A percentile compares a stretch with the other conserved stretches of the same genome.
phyloP scores from a whole-genome alignment of 2,329 filamentous ascomycete genomes.

The Harringtonia lauricola region DNA sequence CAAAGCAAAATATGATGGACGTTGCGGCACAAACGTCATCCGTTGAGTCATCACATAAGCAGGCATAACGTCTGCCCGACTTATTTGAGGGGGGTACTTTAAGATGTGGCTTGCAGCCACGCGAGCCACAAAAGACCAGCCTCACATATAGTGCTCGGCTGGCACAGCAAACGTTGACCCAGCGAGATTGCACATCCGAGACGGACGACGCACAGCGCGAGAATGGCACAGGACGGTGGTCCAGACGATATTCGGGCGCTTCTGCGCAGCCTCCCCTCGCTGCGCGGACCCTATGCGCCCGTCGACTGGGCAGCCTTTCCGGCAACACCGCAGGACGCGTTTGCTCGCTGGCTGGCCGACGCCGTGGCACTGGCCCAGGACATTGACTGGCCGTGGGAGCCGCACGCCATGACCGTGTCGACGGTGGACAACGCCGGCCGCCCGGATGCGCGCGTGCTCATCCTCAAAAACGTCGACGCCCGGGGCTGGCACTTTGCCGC shows the following conservation, averaged over 20 bases:
- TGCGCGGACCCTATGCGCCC: slow-evolving; percentile 3
- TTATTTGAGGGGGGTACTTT: too few species aligned
- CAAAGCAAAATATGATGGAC: too few species aligned
- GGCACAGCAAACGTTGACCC: too few species aligned
- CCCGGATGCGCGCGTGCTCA: slow-evolving; percentile 10
- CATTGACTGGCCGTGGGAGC: slow-evolving; percentile 4
- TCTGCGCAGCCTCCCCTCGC: slow-evolving; percentile 4
- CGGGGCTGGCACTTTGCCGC: slow-evolving; percentile 11
- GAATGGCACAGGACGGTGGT: too few species aligned
- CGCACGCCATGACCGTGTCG: slow-evolving; percentile 9
- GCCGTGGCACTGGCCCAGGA: slow-evolving; percentile 1
- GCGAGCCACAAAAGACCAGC: too few species aligned
- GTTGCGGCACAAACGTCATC: too few species aligned
- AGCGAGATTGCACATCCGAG: too few species aligned
- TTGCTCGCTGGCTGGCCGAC: slow-evolving; percentile 7
- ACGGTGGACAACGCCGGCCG: slow-evolving; percentile 5
- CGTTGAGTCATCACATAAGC: too few species aligned
- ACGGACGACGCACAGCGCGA: too few species aligned
- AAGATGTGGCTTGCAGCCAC: too few species aligned
- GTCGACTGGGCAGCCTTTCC: slow-evolving; percentile 5
- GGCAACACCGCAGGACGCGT: slow-evolving; percentile 7
- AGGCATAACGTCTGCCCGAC: too few species aligned
- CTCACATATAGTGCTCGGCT: too few species aligned
- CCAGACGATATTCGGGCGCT: not conserved
- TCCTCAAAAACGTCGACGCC: slow-evolving; percentile 10